These are phyloP conservation scores for Alternaria alternata DNA, from an alignment of 2,329 filamentous ascomycete species.

Conservation along the genomic window DNA sequence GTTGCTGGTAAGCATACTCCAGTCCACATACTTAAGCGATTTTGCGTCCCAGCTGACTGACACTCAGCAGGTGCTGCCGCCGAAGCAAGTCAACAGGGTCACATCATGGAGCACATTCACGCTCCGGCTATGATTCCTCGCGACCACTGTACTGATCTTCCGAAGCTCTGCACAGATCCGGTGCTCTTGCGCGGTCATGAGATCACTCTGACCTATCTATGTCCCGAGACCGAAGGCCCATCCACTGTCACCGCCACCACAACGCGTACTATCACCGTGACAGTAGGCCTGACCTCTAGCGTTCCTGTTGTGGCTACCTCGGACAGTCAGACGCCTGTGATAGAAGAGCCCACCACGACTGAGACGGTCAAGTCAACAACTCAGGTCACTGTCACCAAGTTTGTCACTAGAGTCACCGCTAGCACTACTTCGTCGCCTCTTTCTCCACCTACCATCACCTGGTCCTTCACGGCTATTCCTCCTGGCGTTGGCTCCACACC, in stretches of 20 bases:
- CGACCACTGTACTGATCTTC: constrained; percentile 22
- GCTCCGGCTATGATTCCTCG: constrained; percentile 15
- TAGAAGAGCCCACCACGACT: constrained; percentile 21
- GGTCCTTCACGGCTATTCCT: constrained; percentile 6
- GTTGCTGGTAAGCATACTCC: constrained; percentile 18
- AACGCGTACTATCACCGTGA: constrained; percentile 24
- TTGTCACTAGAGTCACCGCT: neutral
- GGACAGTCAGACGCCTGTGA: neutral
- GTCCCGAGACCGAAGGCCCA: constrained; percentile 19
- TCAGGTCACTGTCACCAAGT: constrained; percentile 6
- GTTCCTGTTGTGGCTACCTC: neutral
- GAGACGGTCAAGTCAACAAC: constrained; percentile 26
- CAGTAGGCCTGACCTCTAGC: neutral
- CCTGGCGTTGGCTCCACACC: neutral
- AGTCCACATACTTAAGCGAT: neutral
- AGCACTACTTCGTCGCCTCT: neutral
- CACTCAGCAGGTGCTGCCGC: constrained; percentile 16
- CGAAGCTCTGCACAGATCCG: constrained; percentile 32
- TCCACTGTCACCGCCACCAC: constrained; percentile 29
- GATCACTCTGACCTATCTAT: constrained; percentile 36
- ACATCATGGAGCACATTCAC: constrained; percentile 7
- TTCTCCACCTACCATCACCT: neutral
- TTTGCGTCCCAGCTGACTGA: neutral
- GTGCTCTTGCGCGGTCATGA: constrained; percentile 23
- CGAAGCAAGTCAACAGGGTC: constrained; percentile 14